These are phyloP conservation scores for Starmerella floris DNA, from an alignment of 805 yeast genomes.

Conservation along the genomic window DNA sequence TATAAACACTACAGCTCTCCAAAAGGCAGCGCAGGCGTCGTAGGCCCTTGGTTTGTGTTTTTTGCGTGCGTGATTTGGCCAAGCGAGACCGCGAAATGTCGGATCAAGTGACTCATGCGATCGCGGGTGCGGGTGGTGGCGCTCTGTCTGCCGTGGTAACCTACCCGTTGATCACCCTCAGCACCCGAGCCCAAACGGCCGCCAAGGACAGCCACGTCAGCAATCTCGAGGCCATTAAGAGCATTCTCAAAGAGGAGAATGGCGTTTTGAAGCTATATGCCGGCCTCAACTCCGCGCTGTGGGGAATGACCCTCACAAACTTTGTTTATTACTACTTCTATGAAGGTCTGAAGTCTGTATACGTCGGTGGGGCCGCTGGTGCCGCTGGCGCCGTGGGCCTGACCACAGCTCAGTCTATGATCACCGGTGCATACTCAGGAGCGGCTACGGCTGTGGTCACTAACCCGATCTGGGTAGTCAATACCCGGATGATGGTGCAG, in stretches of 20 bases:
- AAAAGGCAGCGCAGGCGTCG: too few relatives aligned
- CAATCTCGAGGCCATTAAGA: slow-evolving; percentile 32
- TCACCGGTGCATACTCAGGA: slow-evolving; percentile 78
- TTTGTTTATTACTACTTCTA: slow-evolving; percentile 84
- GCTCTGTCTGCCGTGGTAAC: slow-evolving; percentile 76
- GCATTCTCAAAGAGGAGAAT: slow-evolving; percentile 38
- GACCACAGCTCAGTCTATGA: slow-evolving; percentile 52
- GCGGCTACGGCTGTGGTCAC: slow-evolving; percentile 67
- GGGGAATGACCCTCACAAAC: slow-evolving; percentile 76
- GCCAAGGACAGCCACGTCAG: slow-evolving; percentile 19
- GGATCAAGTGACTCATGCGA: slow-evolving; percentile 59
- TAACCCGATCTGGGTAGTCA: slow-evolving; percentile 93
- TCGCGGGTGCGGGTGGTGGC: slow-evolving; percentile 91
- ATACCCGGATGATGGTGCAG: slow-evolving; percentile 69
- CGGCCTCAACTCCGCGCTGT: slow-evolving; percentile 77
- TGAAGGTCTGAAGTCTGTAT: slow-evolving; percentile 41
- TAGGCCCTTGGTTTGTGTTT: too few relatives aligned
- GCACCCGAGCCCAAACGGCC: slow-evolving; percentile 79
- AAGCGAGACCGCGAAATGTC: too few relatives aligned
- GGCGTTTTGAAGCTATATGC: slow-evolving; percentile 62
- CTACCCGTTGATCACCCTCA: slow-evolving; percentile 75
- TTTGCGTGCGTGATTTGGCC: too few relatives aligned
- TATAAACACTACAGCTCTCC: too few relatives aligned
- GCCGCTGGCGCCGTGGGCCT: slow-evolving; percentile 10
- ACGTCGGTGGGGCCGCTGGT: slow-evolving; percentile 23